Percentiles rank a stretch among this genome's conserved stretches.
These are phyloP conservation scores for Naganishia cerealis DNA, from an alignment of 1,284 basidiomycete genomes.

Conservation along the genomic window DNA sequence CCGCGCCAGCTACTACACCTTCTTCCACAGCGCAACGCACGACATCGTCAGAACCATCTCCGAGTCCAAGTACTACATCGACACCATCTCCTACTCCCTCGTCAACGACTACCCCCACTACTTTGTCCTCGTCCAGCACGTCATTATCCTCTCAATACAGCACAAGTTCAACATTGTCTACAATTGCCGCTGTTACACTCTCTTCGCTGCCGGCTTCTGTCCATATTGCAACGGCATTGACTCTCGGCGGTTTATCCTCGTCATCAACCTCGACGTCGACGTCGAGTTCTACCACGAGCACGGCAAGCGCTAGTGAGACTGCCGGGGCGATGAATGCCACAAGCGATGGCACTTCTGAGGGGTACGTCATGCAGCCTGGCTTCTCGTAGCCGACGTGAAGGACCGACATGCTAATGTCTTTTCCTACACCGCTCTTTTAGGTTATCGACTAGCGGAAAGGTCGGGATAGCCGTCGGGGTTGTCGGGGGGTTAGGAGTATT, in stretches of 20 bases:
- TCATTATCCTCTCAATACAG: background rate
- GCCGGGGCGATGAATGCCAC: background rate
- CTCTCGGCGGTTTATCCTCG: background rate
- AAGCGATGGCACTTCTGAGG: background rate
- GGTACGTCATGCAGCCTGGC: background rate
- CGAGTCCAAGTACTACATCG: background rate
- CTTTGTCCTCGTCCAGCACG: background rate
- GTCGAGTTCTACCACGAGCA: background rate
- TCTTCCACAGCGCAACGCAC: background rate
- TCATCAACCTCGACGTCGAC: background rate
- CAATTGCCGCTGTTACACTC: constrained; percentile 3
- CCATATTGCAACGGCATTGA: constrained; percentile 3
- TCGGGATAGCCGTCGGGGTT: constrained; percentile 9
- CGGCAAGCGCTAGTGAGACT: background rate
- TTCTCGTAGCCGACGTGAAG: background rate
- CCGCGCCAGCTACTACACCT: background rate
- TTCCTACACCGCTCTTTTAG: background rate
- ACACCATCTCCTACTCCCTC: background rate
- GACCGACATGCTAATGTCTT: background rate
- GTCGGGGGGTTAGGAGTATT: background rate
- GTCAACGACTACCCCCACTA: background rate
- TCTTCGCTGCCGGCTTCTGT: background rate
- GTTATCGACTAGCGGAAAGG: constrained; percentile 12
- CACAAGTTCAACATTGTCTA: background rate
- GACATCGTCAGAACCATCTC: background rate